Conservation (phyloP, 768 basidiomycete genomes). For the Russula earlei region DNA sequence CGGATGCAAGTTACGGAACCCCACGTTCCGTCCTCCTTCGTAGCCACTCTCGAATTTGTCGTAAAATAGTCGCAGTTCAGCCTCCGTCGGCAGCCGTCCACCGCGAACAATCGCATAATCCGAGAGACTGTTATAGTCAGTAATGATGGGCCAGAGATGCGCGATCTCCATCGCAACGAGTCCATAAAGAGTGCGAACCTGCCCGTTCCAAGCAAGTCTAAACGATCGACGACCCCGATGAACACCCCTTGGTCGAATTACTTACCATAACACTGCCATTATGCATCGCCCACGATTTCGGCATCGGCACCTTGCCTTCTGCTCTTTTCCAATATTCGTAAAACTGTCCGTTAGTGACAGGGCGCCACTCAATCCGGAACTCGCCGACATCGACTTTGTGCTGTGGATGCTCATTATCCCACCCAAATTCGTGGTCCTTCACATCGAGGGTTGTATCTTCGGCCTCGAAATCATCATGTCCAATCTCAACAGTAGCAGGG, state of each 20-base stretch:
- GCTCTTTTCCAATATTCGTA: conserved; percentile 49
- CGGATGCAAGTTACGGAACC: conserved; percentile 92
- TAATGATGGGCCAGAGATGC: conserved; percentile 76
- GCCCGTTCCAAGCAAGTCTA: not conserved
- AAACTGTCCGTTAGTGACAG: conserved; percentile 85
- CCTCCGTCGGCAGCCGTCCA: conserved; percentile 88
- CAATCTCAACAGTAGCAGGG: conserved; percentile 51
- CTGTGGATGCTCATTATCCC: conserved; percentile 89
- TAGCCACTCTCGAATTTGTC: conserved; percentile 66
- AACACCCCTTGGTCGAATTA: not conserved
- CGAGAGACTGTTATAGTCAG: conserved; percentile 68
- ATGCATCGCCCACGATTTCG: conserved; percentile 65
- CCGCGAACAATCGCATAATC: conserved; percentile 78
- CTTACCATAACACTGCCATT: conserved; percentile 43
- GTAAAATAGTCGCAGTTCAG: conserved; percentile 74
- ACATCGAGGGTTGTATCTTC: conserved; percentile 41
- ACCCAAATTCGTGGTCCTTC: conserved; percentile 66
- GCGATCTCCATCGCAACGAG: conserved; percentile 71
- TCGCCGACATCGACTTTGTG: conserved; percentile 47
- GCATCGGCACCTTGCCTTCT: conserved; percentile 41
- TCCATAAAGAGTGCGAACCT: conserved; percentile 85
- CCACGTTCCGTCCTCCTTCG: conserved; percentile 71
- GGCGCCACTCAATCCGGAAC: conserved; percentile 78
- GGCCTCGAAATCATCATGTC: conserved; percentile 75
- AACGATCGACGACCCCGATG: not conserved